These are phyloP conservation scores for Gymnopus androsaceus DNA, from an alignment of 1,284 basidiomycete genomes.

Conservation along the genomic window DNA sequence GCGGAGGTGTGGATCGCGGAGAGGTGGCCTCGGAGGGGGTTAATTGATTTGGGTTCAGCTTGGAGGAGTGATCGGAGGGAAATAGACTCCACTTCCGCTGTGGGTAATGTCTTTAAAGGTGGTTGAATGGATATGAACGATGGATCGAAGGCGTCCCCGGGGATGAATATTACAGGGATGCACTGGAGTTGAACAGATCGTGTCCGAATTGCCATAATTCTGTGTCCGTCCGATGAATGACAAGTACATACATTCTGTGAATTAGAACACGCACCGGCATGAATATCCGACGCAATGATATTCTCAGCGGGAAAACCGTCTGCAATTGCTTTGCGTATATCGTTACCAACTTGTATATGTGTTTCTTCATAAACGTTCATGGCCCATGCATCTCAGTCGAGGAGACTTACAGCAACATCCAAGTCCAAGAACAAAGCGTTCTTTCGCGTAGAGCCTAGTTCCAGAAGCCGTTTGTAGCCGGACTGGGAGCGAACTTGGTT, in stretches of 20 bases:
- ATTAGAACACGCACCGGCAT: conserved; percentile 21
- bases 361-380: not conserved
- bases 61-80: conserved; percentile 23
- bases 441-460: conserved; percentile 37
- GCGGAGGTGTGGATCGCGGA: conserved; percentile 49
- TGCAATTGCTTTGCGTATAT: conserved; percentile 40
- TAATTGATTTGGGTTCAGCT: conserved; percentile 36
- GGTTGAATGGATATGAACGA: conserved; percentile 32
- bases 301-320: conserved; percentile 37
- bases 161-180: conserved; percentile 44
- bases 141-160: conserved; percentile 46
- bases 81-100: conserved; percentile 12
- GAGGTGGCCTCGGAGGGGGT: conserved; percentile 44
- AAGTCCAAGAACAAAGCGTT: conserved; percentile 51
- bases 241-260: no score
- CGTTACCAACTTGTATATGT: conserved; percentile 50
- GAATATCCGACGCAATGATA: conserved; percentile 27
- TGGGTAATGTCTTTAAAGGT: not conserved
- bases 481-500: conserved; percentile 43
- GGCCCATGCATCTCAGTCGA: not conserved
- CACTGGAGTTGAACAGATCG: conserved; percentile 36
- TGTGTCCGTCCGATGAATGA: conserved; percentile 12
- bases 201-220: conserved; percentile 43
- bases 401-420: conserved; percentile 49
- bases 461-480: conserved; percentile 41